phyloP scores from a whole-genome alignment of 495 filamentous ascomycete genomes.

The Hypoxylon rickii region DNA sequence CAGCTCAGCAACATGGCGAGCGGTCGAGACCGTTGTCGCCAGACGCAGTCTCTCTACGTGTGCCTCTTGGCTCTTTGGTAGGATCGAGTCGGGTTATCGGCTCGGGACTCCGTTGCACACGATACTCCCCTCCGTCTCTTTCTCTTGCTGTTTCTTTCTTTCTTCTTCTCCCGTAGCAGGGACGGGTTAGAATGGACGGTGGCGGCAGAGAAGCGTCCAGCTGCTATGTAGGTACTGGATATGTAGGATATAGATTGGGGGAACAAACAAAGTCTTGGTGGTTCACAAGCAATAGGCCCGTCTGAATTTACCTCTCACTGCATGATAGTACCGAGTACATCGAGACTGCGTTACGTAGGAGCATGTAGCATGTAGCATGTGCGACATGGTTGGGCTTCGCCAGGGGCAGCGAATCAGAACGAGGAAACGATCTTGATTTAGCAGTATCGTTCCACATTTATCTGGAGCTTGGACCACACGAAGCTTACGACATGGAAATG shows the following conservation, averaged over 20 bases:
- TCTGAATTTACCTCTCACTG: too few species aligned
- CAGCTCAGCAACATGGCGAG: not conserved
- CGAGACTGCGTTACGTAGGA: conserved; percentile 1
- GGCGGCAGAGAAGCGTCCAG: too few species aligned
- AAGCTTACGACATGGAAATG: not conserved
- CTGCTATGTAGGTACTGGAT: too few species aligned
- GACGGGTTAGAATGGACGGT: conserved; percentile 7
- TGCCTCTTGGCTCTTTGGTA: too few species aligned
- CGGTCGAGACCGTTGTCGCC: too few species aligned
- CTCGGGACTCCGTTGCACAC: conserved; percentile 12
- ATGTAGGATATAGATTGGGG: too few species aligned
- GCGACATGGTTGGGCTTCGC: conserved; percentile 1
- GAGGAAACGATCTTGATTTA: not conserved
- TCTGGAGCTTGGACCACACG: not conserved
- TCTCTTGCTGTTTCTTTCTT: too few species aligned
- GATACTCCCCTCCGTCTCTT: too few species aligned
- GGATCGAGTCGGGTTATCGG: conserved; percentile 5
- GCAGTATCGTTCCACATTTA: not conserved
- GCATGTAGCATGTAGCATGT: too few species aligned
- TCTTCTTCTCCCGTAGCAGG: not conserved
- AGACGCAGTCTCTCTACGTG: too few species aligned
- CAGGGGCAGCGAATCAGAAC: conserved; percentile 15
- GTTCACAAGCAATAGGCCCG: too few species aligned
- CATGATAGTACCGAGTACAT: conserved; percentile 2
- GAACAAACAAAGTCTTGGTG: too few species aligned